Conservation (phyloP, 148 eudicot species). For the Nepenthes mirabilis region DNA sequence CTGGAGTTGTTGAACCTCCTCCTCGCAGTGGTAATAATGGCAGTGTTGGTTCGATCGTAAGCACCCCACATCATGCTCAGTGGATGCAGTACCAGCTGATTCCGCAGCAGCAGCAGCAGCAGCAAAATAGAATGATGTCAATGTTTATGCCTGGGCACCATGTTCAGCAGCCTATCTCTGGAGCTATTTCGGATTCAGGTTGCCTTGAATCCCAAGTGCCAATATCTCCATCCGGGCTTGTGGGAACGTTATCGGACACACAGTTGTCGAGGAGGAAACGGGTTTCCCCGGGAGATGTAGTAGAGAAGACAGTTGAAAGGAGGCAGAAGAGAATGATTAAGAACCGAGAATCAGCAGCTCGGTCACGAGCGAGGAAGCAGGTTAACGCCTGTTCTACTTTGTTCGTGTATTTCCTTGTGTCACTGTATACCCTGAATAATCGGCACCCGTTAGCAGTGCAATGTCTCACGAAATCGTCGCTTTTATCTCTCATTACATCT, state of each 20-base stretch:
- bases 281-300: slow-evolving; percentile 54
- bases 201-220: slow-evolving; percentile 49
- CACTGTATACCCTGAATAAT: too few species aligned
- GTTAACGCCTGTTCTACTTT: slow-evolving; percentile 5
- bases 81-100: slow-evolving; percentile 39
- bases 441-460: too few species aligned
- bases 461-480: too few species aligned
- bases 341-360: slow-evolving; percentile 93
- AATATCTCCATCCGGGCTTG: slow-evolving; percentile 48
- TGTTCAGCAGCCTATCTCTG: slow-evolving; percentile 8
- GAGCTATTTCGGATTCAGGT: slow-evolving; percentile 29
- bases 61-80: slow-evolving; percentile 32
- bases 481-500: too few species aligned
- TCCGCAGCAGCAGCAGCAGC: slow-evolving; percentile 20
- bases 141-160: slow-evolving; percentile 34
- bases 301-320: slow-evolving; percentile 85
- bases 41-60: slow-evolving; percentile 18
- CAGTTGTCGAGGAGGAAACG: slow-evolving; percentile 73
- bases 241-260: slow-evolving; percentile 65
- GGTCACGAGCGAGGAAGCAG: slow-evolving; percentile 97
- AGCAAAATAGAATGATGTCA: slow-evolving; percentile 33
- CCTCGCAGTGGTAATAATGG: slow-evolving; percentile 15
- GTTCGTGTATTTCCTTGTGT: slow-evolving; percentile 6
- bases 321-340: slow-evolving; percentile 97
- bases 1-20: slow-evolving; percentile 61